A percentile compares a stretch with the other conserved stretches of the same genome.
Evolutionary conservation across 164 flowering plant genomes (phyloP).

Genomic region (Tetrastigma voinierianum): DNA sequence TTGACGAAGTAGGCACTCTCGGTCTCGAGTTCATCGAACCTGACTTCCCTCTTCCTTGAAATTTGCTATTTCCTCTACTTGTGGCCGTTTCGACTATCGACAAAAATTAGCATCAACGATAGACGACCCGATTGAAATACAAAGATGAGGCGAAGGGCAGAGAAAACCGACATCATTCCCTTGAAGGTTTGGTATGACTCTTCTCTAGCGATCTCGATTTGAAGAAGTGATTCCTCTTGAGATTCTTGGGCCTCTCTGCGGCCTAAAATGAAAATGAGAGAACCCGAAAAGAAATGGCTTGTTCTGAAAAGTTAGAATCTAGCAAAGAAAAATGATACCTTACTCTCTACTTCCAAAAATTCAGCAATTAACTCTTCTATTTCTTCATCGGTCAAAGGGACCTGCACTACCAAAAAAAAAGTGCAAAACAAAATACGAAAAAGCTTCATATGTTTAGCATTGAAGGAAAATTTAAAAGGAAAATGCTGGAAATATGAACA

Average conservation of each 20-base stretch:
- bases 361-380: conserved; percentile 82
- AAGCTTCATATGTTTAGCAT: neutral
- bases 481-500: too few relatives aligned
- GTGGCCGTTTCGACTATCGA: conserved; percentile 73
- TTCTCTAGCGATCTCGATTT: conserved; percentile 72
- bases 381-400: conserved; percentile 78
- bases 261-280: conserved; percentile 68
- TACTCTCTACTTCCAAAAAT: conserved; percentile 86
- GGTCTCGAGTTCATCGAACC: conserved; percentile 84
- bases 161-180: conserved; percentile 76
- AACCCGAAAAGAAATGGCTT: conserved; percentile 8
- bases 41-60: conserved; percentile 76
- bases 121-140: neutral
- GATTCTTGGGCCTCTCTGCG: conserved; percentile 99
- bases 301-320: neutral
- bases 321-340: conserved; percentile 48
- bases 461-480: neutral
- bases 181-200: conserved; percentile 62
- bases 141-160: neutral
- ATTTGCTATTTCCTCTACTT: conserved; percentile 65
- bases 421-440: neutral
- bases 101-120: conserved; percentile 20
- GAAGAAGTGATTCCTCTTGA: conserved; percentile 79
- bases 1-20: conserved; percentile 90
- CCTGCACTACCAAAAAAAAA: conserved; percentile 22